Evolutionary conservation across 1,139 yeast species (phyloP).

Genomic region (Taphrina confusa): DNA sequence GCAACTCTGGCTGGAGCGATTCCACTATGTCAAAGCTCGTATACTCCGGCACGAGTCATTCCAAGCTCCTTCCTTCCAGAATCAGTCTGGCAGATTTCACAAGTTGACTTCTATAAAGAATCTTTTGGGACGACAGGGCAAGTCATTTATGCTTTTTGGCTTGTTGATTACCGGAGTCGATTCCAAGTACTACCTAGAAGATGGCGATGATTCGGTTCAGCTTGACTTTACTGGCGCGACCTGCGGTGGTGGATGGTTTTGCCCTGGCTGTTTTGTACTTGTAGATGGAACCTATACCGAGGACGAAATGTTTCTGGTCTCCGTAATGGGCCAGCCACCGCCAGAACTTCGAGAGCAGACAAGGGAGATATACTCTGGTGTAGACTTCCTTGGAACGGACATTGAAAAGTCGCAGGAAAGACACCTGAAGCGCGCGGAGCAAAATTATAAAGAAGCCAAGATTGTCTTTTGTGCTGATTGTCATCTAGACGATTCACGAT

Average conservation of each 20-base stretch:
- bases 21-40: slow-evolving; percentile 65
- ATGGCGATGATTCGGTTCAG: slow-evolving; percentile 74
- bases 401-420: slow-evolving; percentile 62
- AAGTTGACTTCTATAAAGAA: slow-evolving; percentile 78
- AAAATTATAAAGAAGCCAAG: slow-evolving; percentile 57
- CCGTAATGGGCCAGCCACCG: slow-evolving; percentile 83
- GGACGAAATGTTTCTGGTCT: slow-evolving; percentile 70
- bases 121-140: slow-evolving; percentile 78
- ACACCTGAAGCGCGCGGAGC: slow-evolving; percentile 60
- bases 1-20: slow-evolving; percentile 50
- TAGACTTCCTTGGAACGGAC: slow-evolving; percentile 77
- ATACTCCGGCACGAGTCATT: slow-evolving; percentile 74
- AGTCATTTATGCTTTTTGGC: slow-evolving; percentile 76
- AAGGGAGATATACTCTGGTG: slow-evolving; percentile 69
- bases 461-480: slow-evolving; percentile 74
- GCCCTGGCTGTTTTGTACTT: slow-evolving; percentile 75
- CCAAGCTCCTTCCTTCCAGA: slow-evolving; percentile 52
- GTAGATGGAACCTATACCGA: slow-evolving; percentile 81
- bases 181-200: slow-evolving; percentile 77
- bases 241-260: slow-evolving; percentile 67
- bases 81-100: slow-evolving; percentile 46
- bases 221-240: slow-evolving; percentile 66
- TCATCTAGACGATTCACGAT: slow-evolving; percentile 60
- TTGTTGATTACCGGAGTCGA: slow-evolving; percentile 62
- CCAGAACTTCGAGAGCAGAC: slow-evolving; percentile 71